These are phyloP conservation scores for Ramaria rubella DNA, from an alignment of 768 basidiomycete genomes.

Conservation along the genomic window DNA sequence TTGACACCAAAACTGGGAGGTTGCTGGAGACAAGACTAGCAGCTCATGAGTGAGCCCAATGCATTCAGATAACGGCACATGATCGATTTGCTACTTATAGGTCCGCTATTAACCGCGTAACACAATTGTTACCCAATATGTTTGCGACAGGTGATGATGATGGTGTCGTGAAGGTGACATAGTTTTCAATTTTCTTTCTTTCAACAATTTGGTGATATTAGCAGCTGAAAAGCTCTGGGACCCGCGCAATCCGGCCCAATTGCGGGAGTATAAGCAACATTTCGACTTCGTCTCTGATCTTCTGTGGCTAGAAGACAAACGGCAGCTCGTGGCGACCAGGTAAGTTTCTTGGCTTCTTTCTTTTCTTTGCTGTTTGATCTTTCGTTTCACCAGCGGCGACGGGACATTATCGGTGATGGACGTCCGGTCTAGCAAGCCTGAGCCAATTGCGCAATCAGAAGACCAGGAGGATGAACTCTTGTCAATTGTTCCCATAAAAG, in stretches of 20 bases:
- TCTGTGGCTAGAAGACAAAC: constrained; percentile 74
- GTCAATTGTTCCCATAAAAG: constrained; percentile 78
- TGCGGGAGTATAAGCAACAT: constrained; percentile 75
- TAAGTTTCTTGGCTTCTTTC: constrained; percentile 30
- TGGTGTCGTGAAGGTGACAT: constrained; percentile 77
- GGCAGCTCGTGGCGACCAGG: constrained; percentile 85
- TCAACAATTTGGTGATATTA: not conserved
- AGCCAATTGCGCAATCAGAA: constrained; percentile 81
- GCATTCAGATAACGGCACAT: not conserved
- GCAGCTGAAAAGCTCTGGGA: constrained; percentile 75
- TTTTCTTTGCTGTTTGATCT: not conserved
- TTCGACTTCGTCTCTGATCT: constrained; percentile 95
- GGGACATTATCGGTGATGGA: constrained; percentile 92
- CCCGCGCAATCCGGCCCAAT: constrained; percentile 56
- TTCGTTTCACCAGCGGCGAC: constrained; percentile 60
- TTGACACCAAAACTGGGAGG: constrained; percentile 58
- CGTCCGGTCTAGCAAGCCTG: constrained; percentile 70
- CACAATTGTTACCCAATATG: constrained; percentile 59
- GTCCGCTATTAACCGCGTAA: constrained; percentile 81
- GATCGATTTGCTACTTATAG: constrained; percentile 35
- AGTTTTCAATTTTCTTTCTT: not conserved
- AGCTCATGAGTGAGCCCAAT: constrained; percentile 64
- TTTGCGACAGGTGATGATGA: constrained; percentile 90
- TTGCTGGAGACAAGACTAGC: constrained; percentile 42
- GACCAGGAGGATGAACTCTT: constrained; percentile 95